Evolutionary conservation across 2,329 filamentous ascomycete genomes (phyloP).

Genomic region (Sphaerulina populicola): DNA sequence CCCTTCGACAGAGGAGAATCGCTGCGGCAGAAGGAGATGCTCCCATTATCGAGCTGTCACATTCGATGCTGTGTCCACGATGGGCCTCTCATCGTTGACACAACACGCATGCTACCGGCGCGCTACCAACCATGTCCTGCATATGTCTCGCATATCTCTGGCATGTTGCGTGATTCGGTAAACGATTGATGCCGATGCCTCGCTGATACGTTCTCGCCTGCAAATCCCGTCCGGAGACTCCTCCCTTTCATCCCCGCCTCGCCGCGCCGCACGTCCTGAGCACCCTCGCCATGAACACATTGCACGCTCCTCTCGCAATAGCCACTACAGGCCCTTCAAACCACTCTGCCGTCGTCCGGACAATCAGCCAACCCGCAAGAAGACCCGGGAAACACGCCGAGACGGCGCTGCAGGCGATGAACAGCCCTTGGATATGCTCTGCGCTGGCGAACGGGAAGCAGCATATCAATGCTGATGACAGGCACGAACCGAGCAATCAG

Average conservation of each 20-base stretch:
- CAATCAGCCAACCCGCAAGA: background rate
- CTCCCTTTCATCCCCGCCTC: background rate
- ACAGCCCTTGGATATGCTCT: background rate
- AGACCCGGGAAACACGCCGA: background rate
- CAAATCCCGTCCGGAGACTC: background rate
- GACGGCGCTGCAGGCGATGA: background rate
- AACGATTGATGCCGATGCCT: slow-evolving; percentile 9
- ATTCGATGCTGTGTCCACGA: slow-evolving; percentile 17
- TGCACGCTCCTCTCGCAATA: background rate
- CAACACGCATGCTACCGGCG: slow-evolving; percentile 19
- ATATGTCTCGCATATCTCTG: slow-evolving; percentile 9
- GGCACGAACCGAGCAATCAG: slow-evolving; percentile 16
- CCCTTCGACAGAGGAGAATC: background rate
- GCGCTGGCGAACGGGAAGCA: slow-evolving; percentile 14
- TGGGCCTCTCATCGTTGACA: slow-evolving; percentile 12
- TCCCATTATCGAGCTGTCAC: slow-evolving; percentile 15
- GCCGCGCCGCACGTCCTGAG: background rate
- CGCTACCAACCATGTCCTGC: slow-evolving; percentile 12
- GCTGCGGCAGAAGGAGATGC: background rate
- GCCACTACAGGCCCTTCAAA: background rate
- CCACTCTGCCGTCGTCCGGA: background rate
- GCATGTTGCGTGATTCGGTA: slow-evolving; percentile 12
- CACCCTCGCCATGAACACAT: background rate
- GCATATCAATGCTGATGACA: slow-evolving; percentile 17
- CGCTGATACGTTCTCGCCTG: background rate